Evolutionary conservation across 2,329 filamentous ascomycete species (phyloP), one percentile per base, ranked within the genome.

Genomic region (Cucurbitaria berberidis): DNA sequence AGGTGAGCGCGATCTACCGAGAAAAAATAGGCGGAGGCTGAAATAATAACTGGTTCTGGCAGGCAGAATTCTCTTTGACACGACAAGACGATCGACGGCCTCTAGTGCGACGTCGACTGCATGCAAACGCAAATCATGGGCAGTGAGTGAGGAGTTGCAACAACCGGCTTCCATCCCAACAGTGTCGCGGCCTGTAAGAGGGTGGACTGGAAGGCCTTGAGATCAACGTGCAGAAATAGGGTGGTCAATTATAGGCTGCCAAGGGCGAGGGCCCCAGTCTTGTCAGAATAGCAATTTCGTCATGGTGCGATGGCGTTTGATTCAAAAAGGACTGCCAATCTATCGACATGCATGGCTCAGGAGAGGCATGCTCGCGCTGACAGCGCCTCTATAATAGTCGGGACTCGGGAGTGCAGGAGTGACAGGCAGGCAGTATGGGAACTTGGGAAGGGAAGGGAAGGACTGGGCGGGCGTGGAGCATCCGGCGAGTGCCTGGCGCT

Each of bases 281-380:
- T 15, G n/a, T 32, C 48, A 35, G 50, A n/a, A 48, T 42, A 36
- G 53, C 44, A 54, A 61, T 63, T 51, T 55, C 54, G 55, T 64
- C 62, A 63, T 62, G 29, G 39, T 49, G 55, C 57, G 47, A 48
- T 55, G 49, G 22, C 54, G 55, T 54, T 49, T n/a, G n/a, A n/a
- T n/a, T n/a, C n/a, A 18, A 47, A 42, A 49, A 27, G 57, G 54
- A 49, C 26, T 46, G 35, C 40, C 44, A 51, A 59, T 57, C 48
- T 58, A 56, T 55, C 21, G 45, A 42, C 45, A 60, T 66, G 65
- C 64, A 60, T 38, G 34, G 18, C 59, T 64, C 63, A 66, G 64
- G 64, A 53, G 58, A 50, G 47, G 46, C 48, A 32, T 48, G 11
- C 38, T 53, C 30, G 36, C 27, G 30, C 44, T 57, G 45, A 59